phyloP scores from a whole-genome alignment of 1,139 yeast genomes.

The Yueomyces sp. region DNA sequence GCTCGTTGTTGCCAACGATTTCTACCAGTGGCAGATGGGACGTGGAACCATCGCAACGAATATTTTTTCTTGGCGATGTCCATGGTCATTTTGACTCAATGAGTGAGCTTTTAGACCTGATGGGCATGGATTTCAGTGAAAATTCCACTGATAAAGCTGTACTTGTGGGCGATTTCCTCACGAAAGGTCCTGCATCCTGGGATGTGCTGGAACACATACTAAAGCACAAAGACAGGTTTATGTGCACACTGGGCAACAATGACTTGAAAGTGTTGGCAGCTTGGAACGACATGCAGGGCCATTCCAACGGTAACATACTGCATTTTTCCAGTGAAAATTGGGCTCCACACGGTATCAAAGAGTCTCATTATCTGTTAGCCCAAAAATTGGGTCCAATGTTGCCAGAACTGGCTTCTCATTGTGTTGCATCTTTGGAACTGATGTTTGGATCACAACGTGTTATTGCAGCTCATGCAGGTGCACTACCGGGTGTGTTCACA shows the following conservation, averaged over 20 bases:
- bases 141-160: slow-evolving; percentile 12
- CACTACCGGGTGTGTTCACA: slow-evolving; percentile 16
- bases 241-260: slow-evolving; percentile 82
- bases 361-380: slow-evolving; percentile 11
- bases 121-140: slow-evolving; percentile 48
- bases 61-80: slow-evolving; percentile 72
- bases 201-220: slow-evolving; percentile 58
- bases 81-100: slow-evolving; percentile 66
- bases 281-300: background rate
- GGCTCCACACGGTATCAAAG: slow-evolving; percentile 9
- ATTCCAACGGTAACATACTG: background rate
- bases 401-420: slow-evolving; percentile 10
- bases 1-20: background rate
- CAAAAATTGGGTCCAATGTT: slow-evolving; percentile 12
- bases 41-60: slow-evolving; percentile 1
- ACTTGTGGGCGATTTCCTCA: slow-evolving; percentile 71
- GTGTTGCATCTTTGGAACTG: slow-evolving; percentile 9
- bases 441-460: slow-evolving; percentile 8
- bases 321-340: slow-evolving; percentile 2
- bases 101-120: slow-evolving; percentile 26
- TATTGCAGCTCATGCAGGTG: slow-evolving; percentile 21
- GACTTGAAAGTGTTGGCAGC: slow-evolving; percentile 37
- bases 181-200: slow-evolving; percentile 72
- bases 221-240: slow-evolving; percentile 35
- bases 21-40: background rate